These are phyloP conservation scores for Cytospora schulzeri DNA, from an alignment of 2,329 filamentous ascomycete genomes.

Conservation along the genomic window DNA sequence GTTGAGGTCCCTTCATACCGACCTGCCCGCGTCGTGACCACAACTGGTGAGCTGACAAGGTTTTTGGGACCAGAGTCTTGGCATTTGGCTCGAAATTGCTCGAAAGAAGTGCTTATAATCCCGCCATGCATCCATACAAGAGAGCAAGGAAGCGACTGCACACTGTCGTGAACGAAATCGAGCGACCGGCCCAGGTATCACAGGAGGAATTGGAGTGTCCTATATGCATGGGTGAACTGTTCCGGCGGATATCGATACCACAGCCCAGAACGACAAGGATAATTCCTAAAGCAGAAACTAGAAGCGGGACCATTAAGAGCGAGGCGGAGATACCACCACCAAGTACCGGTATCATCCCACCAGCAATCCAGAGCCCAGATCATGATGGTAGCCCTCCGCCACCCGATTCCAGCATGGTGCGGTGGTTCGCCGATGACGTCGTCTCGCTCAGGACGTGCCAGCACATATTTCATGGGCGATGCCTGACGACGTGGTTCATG, in stretches of 20 bases:
- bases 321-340: too few relatives aligned
- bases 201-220: not conserved
- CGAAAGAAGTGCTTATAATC: not conserved
- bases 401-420: too few relatives aligned
- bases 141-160: not conserved
- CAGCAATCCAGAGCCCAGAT: too few relatives aligned
- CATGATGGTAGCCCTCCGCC: too few relatives aligned
- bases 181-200: not conserved
- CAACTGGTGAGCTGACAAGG: not conserved
- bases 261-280: not conserved
- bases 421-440: conserved; percentile 35
- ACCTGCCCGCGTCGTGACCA: too few relatives aligned
- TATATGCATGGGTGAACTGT: not conserved
- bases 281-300: not conserved
- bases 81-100: not conserved
- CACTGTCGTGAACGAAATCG: not conserved
- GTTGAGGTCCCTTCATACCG: too few relatives aligned
- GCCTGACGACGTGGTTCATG: conserved; percentile 44
- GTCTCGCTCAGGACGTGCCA: conserved; percentile 41
- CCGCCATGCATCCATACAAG: not conserved
- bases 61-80: not conserved
- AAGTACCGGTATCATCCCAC: too few relatives aligned
- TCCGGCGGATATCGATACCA: not conserved
- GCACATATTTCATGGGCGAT: conserved; percentile 44
- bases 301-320: too few relatives aligned